These are phyloP conservation scores for Apophysomyces sp. DNA, from an alignment of 371 early-diverging fungal genomes.

Conservation along the genomic window DNA sequence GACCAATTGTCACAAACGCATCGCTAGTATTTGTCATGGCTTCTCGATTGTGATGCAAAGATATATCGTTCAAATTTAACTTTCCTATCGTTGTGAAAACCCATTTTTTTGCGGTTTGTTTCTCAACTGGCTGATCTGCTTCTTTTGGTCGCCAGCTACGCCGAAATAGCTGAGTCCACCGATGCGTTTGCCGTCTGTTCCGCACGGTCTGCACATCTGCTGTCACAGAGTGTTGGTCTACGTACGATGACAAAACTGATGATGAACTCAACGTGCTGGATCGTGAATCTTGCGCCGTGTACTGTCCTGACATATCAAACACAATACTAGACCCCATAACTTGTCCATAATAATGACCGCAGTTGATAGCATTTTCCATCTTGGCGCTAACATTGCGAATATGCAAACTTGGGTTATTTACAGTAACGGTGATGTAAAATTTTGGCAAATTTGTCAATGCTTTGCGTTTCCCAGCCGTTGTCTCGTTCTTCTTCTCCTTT, in stretches of 20 bases:
- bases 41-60: neutral
- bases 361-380: neutral
- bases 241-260: conserved; percentile 14
- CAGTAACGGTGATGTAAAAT: neutral
- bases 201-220: neutral
- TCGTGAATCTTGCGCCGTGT: conserved; percentile 13
- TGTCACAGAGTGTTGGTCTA: neutral
- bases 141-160: conserved; percentile 26
- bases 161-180: conserved; percentile 40
- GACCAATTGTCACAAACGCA: neutral
- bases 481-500: neutral
- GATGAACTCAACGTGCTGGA: neutral
- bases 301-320: conserved; percentile 21
- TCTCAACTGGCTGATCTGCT: neutral
- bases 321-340: neutral
- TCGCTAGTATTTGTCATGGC: neutral
- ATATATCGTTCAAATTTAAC: conserved; percentile 8
- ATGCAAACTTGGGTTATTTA: neutral
- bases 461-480: neutral
- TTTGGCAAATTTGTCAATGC: neutral
- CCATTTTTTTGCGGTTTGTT: conserved; percentile 4
- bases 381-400: neutral
- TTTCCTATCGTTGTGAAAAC: conserved; percentile 11
- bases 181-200: conserved; percentile 19
- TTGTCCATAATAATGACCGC: neutral